These are phyloP conservation scores for Podospora pseudoanserina DNA, from an alignment of 495 filamentous ascomycete species.

Conservation along the genomic window DNA sequence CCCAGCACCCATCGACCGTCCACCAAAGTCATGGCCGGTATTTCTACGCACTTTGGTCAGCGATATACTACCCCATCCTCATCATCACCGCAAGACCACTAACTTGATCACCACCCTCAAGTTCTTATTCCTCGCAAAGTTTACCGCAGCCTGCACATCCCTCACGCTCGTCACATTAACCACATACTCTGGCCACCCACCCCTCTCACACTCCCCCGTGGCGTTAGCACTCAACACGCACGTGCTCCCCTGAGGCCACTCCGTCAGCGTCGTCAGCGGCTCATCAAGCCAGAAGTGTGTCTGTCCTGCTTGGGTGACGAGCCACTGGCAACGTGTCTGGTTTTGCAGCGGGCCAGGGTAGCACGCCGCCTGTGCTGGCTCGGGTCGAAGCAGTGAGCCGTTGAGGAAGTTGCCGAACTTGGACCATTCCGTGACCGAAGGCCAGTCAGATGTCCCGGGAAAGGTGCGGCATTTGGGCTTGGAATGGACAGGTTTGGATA, in stretches of 20 bases:
- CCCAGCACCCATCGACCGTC: slow-evolving; percentile 52
- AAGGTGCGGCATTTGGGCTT: slow-evolving; percentile 8
- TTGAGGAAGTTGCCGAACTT: slow-evolving; percentile 3
- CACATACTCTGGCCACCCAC: slow-evolving; percentile 56
- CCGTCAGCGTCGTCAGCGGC: slow-evolving; percentile 32
- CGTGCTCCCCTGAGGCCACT: slow-evolving; percentile 40
- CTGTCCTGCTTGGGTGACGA: slow-evolving; percentile 21
- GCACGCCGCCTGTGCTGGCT: slow-evolving; percentile 51
- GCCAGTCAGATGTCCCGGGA: slow-evolving; percentile 7
- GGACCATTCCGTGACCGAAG: slow-evolving; percentile 1
- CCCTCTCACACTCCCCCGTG: slow-evolving; percentile 47
- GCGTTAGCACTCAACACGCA: slow-evolving; percentile 26
- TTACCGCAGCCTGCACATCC: slow-evolving; percentile 57
- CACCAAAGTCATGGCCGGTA: slow-evolving; percentile 65
- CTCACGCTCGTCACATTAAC: slow-evolving; percentile 55
- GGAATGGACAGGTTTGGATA: not conserved
- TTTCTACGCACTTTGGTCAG: slow-evolving; percentile 46
- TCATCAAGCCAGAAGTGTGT: slow-evolving; percentile 36
- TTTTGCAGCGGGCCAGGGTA: slow-evolving; percentile 48
- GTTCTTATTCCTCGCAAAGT: slow-evolving; percentile 58
- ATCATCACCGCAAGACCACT: slow-evolving; percentile 27
- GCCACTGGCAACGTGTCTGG: slow-evolving; percentile 37
- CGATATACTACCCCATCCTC: not conserved
- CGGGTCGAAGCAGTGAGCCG: slow-evolving; percentile 21
- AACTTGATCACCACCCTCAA: slow-evolving; percentile 62